Base-by-base conservation (phyloP, 345 rosid species). In the Hibiscus trionum region DNA sequence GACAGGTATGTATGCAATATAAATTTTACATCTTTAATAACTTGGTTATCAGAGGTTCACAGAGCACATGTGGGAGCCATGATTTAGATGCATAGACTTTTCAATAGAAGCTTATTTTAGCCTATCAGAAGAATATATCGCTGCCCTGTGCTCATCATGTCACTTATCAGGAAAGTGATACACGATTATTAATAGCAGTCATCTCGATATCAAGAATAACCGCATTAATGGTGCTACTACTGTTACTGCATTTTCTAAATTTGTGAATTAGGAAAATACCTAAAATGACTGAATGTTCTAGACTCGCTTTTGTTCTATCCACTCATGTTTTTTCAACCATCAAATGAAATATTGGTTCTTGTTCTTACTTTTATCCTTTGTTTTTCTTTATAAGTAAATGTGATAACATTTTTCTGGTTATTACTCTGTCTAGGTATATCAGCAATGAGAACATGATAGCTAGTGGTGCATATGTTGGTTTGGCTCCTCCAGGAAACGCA, bases 401-500 rank as follows among this genome's bases (percentile, higher is more conserved):
- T 64, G 6, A 44, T 46, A 19, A 33, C 70, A 21, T 47, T 74
- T 60, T 27, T 7, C n/a, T 71, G 76, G 68, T 65, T 5, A 49
- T 69, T 56, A 33, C 63, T 37, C 50, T 73, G 66, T 77, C 14
- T 72, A 90, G 97, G 87, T 88, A 84, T 69, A 31, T 82, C 29
- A 73, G 84, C 70, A 76, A 83, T 57, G 79, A 81, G 57, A 44
- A 46, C 60, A 78, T 86, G 49, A 69, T 82, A 61, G 94, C 83
- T 65, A 4, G 14, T 69, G 87, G 89, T 44, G 93, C 96, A 69
- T 88, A 82, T 81, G 90, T 93, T 69, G 96, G 96, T 14, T 78
- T 93, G 81, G 94, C 96, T 37, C 80, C 80, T 15, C 91, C 91
- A 37, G 98, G 96, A 70, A 86, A 85, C 19, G 76, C 80, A 63